Evolutionary conservation across 2,329 filamentous ascomycete genomes (phyloP), one percentile per base, ranked within the genome.

Genomic region (Cytospora chrysosperma): DNA sequence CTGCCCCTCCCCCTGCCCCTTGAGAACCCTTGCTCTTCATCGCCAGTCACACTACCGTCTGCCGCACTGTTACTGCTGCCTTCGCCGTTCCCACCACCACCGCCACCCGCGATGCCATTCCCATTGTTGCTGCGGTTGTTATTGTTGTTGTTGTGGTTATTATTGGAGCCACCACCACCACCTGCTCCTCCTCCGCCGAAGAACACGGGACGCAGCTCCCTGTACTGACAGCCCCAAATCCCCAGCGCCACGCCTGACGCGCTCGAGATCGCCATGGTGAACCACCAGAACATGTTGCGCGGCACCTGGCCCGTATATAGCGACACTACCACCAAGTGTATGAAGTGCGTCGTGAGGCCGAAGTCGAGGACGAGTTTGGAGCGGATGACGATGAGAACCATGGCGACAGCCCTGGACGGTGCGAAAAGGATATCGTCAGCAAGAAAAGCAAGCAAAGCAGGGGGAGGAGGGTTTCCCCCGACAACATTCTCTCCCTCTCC

Each of bases 361-460:
- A 98, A 99, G 77, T 99, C 95, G 69, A 92, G 92, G 57, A 98
- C 91, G 65, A 98, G 89, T 76, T 98, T 98, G 55, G 90, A 95
- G 67, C 95, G 92, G 24, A 89, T 88, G 69, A 99, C 87, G 63
- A 98, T 81, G 60, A 94, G 78, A 57, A 97, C 86, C 63, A 97
- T 89, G 50, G 92, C 90, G 64, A 96, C 86, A 50, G 92, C 87
- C 73, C 94, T 98, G 72, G 56, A 4, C 61, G 56, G 43, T 40
- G n/a, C 56, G 17, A 50, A 49, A 26, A 27, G 58, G 19, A 27
- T 17, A 24, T 26, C 17, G 40, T 60, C 21, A 60, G 49, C 47
- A 56, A 49, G 47, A 47, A 62, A 55, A 27, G 21, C 28, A 51
- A 53, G 30, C 59, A 59, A 65, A 55, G 60, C 47, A 40, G 17